phyloP scores from a whole-genome alignment of 2,329 filamentous ascomycete species.

The Cordyceps cateniannulata region DNA sequence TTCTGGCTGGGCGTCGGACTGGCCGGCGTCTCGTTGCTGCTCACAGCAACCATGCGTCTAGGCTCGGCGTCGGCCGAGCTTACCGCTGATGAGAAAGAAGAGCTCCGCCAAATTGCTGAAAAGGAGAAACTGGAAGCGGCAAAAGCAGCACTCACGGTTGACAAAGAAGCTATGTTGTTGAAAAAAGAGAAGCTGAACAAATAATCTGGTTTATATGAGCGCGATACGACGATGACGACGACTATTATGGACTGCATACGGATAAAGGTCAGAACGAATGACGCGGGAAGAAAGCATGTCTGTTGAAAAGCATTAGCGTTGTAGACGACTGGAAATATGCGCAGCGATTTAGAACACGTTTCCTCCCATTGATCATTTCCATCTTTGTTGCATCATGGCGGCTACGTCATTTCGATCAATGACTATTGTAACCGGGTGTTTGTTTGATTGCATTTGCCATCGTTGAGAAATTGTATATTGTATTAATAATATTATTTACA shows the following conservation, averaged over 20 bases:
- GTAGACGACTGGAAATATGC: neutral
- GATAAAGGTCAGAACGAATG: neutral
- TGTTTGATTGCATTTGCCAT: neutral
- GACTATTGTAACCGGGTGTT: neutral
- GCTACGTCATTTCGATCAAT: neutral
- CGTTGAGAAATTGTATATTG: neutral
- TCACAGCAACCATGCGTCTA: constrained; percentile 21
- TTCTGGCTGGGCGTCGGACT: constrained; percentile 52
- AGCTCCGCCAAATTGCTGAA: neutral
- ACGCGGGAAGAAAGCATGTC: neutral
- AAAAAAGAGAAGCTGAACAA: neutral
- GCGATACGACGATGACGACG: neutral
- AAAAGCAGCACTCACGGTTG: neutral
- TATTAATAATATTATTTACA: neutral
- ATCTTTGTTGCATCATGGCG: neutral
- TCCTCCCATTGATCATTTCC: neutral
- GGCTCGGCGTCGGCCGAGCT: constrained; percentile 12
- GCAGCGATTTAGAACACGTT: neutral
- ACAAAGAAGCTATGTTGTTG: neutral
- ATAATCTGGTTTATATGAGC: neutral
- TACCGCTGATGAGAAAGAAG: constrained; percentile 11
- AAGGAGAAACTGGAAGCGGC: neutral
- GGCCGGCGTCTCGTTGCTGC: constrained; percentile 38
- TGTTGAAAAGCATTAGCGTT: neutral
- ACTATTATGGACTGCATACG: neutral